Base-by-base conservation (phyloP, 164 flowering plant genomes). In the Nymphaea colorata region DNA sequence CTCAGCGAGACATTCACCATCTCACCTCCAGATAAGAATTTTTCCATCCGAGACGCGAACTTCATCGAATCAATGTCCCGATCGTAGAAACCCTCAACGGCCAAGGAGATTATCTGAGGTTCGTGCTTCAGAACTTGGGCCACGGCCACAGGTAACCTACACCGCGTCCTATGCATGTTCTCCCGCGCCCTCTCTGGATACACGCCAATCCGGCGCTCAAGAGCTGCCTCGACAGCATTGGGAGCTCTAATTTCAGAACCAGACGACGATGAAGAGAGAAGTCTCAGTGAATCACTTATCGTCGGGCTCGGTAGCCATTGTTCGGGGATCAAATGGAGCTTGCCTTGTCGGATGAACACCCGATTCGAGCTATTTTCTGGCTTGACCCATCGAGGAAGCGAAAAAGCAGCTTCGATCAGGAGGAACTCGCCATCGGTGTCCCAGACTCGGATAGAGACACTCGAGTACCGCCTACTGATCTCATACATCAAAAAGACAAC, bases 391-490 rank as follows among this genome's bases (percentile, higher is more conserved):
- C 83, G 81, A 2, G 96, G 98, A 62, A 94, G 85, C 71, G 85
- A 84, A 70, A 73, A 88, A 2, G 99, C 99, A 12, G 96, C 80
- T 67, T 94, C 99, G 42, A 94, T 91, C 44, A 91, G 82, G 5
- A 90, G 78, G 70, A 91, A 91, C 71, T 94, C 96, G 53, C 96
- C 99, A 70, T 94, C 99, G n/a, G 87, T 67, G 67, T 91, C 99
- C 79, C 79, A 78, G 41, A 86, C 87, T 1, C 80, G 79, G 66
- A 86, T 75, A 2, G 94, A 84, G 64, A 91, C 70, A 10, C 72
- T 51, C 0, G 84, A 85, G 76, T 86, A 77, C 3, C 53, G 18
- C 25, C 59, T 68, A 15, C 91, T 77, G 51, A 84, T 76, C 45
- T 81, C 76, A 72, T 88, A 85, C 69, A 91, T 86, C 42, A 90